Conservation (phyloP, 441 rosid genomes). For the Theobroma grandiflorum region DNA sequence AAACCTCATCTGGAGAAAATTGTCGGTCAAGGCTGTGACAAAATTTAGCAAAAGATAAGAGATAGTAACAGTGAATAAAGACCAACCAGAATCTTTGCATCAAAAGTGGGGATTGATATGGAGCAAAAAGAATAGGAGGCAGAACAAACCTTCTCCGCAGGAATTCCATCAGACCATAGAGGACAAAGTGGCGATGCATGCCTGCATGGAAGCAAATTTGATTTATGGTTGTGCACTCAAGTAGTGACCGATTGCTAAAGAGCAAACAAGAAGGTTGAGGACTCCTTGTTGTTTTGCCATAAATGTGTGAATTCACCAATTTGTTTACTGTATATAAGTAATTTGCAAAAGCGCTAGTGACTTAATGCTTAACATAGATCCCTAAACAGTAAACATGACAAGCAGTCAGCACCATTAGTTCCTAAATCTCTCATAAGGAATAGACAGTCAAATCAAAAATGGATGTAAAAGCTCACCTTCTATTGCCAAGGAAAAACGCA, state of each 20-base stretch:
- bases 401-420: not conserved
- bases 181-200: slow-evolving; percentile 91
- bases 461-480: not conserved
- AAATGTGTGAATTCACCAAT: not conserved
- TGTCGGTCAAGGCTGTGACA: slow-evolving; percentile 74
- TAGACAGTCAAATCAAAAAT: not conserved
- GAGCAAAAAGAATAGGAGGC: slow-evolving; percentile 6
- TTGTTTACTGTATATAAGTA: not conserved
- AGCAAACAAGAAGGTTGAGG: slow-evolving; percentile 6
- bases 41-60: slow-evolving; percentile 33
- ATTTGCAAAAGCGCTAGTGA: not conserved
- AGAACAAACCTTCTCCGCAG: slow-evolving; percentile 79
- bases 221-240: slow-evolving; percentile 8
- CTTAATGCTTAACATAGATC: not conserved
- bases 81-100: slow-evolving; percentile 1
- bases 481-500: not conserved
- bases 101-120: not conserved
- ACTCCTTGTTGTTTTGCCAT: not conserved
- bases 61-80: slow-evolving; percentile 8
- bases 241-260: not conserved
- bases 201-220: slow-evolving; percentile 55
- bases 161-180: slow-evolving; percentile 93
- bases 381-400: not conserved
- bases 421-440: not conserved
- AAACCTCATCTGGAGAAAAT: slow-evolving; percentile 89